Evolutionary conservation across 495 filamentous ascomycete species (phyloP), one percentile per base, ranked within the genome.

Genomic region (Xylaria acuta): DNA sequence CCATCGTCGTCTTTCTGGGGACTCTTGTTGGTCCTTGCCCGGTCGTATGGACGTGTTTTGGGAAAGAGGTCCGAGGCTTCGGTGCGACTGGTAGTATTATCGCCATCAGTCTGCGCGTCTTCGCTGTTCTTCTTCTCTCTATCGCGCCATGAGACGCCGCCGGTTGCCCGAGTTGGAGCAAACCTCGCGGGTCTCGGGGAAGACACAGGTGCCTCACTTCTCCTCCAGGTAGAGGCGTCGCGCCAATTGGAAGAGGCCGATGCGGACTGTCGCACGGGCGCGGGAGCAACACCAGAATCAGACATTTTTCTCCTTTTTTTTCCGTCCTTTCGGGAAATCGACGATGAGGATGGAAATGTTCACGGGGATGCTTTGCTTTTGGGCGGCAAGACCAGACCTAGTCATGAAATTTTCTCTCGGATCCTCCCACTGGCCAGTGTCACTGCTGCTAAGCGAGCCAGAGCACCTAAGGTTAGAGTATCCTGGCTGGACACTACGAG

Each of bases 1-100:
- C 67, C 69, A 5, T 70, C 72, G 0, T 76, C 72, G 22, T 78
- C 71, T 49, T 62, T 58, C 69, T 75, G 75, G 18, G 71, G 68
- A 12, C 60, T 25, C 47, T 63, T 73, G n/a, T 45, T 76, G 0
- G 63, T 60, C 56, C 64, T 70, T 47, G 45, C 64, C 43, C 75
- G 67, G 32, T 77, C 75, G 27, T 66, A 77, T 5, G 75, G 65
- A 18, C 71, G 67, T 36, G 41, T 70, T 2, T 64, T 54, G 12
- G 34, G 64, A 2, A 9, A 45, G 43, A 58, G 70, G 14, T 71
- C 69, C 18, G 62, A 45, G 25, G 0, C 3, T 20, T 70, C 68
- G 11, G 32, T 5, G 2, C 59, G 68, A 32, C 68, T 25, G 18
- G 20, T 20, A 4, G 59, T 25, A 49, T 49, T 64, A 43, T 64